phyloP scores from a whole-genome alignment of 2,329 filamentous ascomycete species.

The Fusarium subtropicale region DNA sequence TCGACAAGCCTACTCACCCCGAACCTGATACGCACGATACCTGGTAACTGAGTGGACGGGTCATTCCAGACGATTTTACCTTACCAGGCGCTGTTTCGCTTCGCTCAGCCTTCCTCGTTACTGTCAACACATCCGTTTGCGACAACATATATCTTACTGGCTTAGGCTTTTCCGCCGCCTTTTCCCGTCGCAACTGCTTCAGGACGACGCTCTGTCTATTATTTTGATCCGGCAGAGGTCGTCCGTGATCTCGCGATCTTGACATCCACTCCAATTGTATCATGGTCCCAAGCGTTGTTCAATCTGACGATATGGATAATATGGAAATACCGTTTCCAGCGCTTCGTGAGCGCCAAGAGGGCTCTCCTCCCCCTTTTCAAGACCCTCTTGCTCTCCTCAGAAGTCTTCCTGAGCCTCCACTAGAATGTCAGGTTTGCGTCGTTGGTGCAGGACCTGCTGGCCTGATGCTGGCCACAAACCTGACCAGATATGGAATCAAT shows the following conservation, averaged over 20 bases:
- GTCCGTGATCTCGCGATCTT: slow-evolving; percentile 45
- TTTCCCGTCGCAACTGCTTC: slow-evolving; percentile 26
- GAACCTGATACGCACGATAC: slow-evolving; percentile 37
- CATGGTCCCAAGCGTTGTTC: slow-evolving; percentile 52
- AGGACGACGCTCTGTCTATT: slow-evolving; percentile 46
- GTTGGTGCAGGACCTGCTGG: slow-evolving; percentile 68
- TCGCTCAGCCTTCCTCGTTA: slow-evolving; percentile 26
- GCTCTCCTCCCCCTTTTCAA: slow-evolving; percentile 52
- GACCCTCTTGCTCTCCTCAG: slow-evolving; percentile 62
- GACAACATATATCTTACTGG: slow-evolving; percentile 9
- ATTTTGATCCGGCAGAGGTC: slow-evolving; percentile 42
- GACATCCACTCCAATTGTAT: slow-evolving; percentile 13
- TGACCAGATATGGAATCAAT: slow-evolving; percentile 74
- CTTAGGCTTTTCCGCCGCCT: slow-evolving; percentile 11
- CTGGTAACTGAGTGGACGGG: slow-evolving; percentile 39
- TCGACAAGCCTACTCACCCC: slow-evolving; percentile 23
- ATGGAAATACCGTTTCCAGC: slow-evolving; percentile 44
- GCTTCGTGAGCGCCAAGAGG: slow-evolving; percentile 46
- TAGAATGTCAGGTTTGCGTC: slow-evolving; percentile 62
- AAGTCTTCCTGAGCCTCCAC: slow-evolving; percentile 61
- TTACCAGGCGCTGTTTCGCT: slow-evolving; percentile 29
- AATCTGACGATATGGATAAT: slow-evolving; percentile 47
- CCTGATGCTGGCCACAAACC: slow-evolving; percentile 65
- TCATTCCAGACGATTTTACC: slow-evolving; percentile 34
- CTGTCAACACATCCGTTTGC: slow-evolving; percentile 27